Conservation (phyloP, 2,329 filamentous ascomycete genomes). For the Sporothrix brasiliensis region DNA sequence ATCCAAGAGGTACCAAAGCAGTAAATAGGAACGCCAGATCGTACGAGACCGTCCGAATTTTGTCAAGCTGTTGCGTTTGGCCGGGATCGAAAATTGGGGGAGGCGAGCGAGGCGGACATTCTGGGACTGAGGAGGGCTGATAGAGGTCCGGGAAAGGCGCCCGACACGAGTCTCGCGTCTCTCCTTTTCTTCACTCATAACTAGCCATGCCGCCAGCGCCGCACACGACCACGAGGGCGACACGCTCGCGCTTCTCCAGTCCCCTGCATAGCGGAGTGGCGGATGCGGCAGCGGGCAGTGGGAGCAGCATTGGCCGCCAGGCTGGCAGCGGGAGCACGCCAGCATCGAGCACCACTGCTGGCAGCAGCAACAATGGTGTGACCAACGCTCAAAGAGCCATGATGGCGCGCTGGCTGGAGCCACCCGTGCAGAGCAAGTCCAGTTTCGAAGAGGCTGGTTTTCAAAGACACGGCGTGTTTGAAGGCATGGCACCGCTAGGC, state of each 20-base stretch:
- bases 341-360: conserved; percentile 35
- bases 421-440: conserved; percentile 61
- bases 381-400: conserved; percentile 51
- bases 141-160: conserved; percentile 15
- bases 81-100: neutral
- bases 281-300: conserved; percentile 26
- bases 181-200: neutral
- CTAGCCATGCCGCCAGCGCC: conserved; percentile 42
- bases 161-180: neutral
- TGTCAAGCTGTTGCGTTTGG: neutral
- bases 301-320: neutral
- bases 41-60: neutral
- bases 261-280: conserved; percentile 46
- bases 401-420: conserved; percentile 63
- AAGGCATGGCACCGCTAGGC: conserved; percentile 82
- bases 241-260: conserved; percentile 62
- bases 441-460: conserved; percentile 81
- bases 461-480: conserved; percentile 72
- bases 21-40: neutral
- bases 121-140: neutral
- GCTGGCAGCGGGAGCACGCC: conserved; percentile 18
- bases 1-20: neutral
- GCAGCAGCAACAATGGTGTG: conserved; percentile 27
- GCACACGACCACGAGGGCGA: conserved; percentile 52
- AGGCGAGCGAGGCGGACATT: conserved; percentile 19